These are phyloP conservation scores for Zalerion maritima DNA, from an alignment of 495 filamentous ascomycete genomes.

Conservation along the genomic window DNA sequence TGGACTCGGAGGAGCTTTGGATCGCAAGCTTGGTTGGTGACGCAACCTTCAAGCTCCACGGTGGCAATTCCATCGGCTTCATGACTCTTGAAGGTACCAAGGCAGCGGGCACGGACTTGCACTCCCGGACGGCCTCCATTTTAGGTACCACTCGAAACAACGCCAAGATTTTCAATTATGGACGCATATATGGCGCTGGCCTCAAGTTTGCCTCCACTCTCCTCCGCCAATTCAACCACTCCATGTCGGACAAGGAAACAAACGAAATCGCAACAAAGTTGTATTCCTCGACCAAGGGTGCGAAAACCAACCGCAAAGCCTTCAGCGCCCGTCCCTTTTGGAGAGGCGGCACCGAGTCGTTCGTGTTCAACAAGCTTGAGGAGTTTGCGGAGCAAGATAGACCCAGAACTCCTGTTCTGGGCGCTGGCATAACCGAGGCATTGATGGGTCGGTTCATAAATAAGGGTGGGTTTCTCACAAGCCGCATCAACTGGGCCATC, in stretches of 20 bases:
- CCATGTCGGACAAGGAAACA: slow-evolving; percentile 61
- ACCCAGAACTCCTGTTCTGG: slow-evolving; percentile 85
- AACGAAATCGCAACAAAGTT: slow-evolving; percentile 59
- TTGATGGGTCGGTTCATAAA: slow-evolving; percentile 75
- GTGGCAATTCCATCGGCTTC: slow-evolving; percentile 93
- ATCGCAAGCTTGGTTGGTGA: slow-evolving; percentile 94
- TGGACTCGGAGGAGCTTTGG: slow-evolving; percentile 98
- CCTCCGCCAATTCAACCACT: slow-evolving; percentile 83
- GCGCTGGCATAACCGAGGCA: slow-evolving; percentile 91
- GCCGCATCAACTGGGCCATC: slow-evolving; percentile 97
- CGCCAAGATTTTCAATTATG: slow-evolving; percentile 98
- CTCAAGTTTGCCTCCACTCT: slow-evolving; percentile 84
- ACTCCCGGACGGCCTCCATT: slow-evolving; percentile 85
- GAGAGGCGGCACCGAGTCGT: slow-evolving; percentile 90
- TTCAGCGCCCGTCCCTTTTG: slow-evolving; percentile 71
- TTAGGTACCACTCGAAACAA: slow-evolving; percentile 86
- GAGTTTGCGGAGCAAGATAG: slow-evolving; percentile 91
- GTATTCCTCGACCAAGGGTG: slow-evolving; percentile 81
- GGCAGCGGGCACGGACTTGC: slow-evolving; percentile 81
- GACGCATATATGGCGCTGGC: slow-evolving; percentile 92
- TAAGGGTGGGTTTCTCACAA: slow-evolving; percentile 87
- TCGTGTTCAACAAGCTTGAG: slow-evolving; percentile 96
- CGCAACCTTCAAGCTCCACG: slow-evolving; percentile 83
- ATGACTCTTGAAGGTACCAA: slow-evolving; percentile 98
- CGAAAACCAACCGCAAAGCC: slow-evolving; percentile 50